Evolutionary conservation across 176 grass and related monocot species (phyloP).

Genomic region (Chrysopogon serrulatus): DNA sequence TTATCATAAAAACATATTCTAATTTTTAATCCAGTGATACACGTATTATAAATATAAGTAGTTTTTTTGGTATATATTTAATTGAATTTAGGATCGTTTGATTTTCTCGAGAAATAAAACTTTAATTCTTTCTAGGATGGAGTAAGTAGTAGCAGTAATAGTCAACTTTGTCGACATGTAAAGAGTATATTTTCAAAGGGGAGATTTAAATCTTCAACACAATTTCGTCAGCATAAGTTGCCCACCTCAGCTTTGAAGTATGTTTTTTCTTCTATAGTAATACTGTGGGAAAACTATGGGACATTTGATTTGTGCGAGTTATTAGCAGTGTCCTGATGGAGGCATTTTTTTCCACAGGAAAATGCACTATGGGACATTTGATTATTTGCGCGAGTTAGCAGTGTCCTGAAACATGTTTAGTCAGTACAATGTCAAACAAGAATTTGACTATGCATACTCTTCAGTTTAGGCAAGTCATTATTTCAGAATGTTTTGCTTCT

Average conservation of each 20-base stretch:
- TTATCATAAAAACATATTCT: too few relatives aligned
- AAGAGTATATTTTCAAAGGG: neutral
- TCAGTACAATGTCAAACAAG: neutral
- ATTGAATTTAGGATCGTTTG: too few relatives aligned
- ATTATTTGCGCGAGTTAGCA: neutral
- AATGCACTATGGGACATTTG: neutral
- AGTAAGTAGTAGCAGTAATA: too few relatives aligned
- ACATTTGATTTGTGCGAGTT: neutral
- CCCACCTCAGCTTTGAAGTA: neutral
- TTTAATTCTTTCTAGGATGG: too few relatives aligned
- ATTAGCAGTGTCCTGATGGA: neutral
- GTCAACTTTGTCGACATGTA: neutral
- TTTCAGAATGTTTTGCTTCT: neutral
- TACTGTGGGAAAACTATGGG: too few relatives aligned
- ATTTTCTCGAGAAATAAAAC: too few relatives aligned
- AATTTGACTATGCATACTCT: neutral
- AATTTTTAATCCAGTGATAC: too few relatives aligned
- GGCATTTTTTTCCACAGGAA: neutral
- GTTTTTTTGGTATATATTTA: too few relatives aligned
- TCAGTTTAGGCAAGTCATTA: neutral
- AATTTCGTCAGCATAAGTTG: neutral
- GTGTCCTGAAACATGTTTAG: neutral
- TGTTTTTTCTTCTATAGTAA: neutral
- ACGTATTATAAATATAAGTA: too few relatives aligned
- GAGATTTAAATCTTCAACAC: neutral